Conservation (phyloP, 176 grass and related monocot genomes). For the Aegilops speltoides region DNA sequence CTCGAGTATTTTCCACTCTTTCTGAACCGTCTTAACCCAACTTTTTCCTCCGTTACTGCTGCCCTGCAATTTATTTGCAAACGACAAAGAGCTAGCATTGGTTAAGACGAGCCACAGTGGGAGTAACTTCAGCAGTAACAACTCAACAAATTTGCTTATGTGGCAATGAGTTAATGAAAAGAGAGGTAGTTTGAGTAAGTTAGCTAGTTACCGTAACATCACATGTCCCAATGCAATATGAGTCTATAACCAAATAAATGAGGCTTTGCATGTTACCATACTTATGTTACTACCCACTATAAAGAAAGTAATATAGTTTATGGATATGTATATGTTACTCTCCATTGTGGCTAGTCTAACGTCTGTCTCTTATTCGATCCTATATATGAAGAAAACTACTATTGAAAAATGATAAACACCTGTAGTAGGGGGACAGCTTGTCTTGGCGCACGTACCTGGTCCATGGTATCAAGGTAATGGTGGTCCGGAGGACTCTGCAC, state of each 20-base stretch:
- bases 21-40: background rate
- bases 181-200: too few species aligned
- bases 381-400: background rate
- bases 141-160: too few species aligned
- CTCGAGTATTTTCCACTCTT: conserved; percentile 3
- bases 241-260: too few species aligned
- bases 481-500: background rate
- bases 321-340: too few species aligned
- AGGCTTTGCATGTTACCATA: too few species aligned
- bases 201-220: too few species aligned
- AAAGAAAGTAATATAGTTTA: too few species aligned
- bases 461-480: background rate
- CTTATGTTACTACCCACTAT: too few species aligned
- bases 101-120: background rate
- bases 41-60: background rate
- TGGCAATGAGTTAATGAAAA: too few species aligned
- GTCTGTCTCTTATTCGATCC: background rate
- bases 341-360: background rate
- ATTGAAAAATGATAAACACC: background rate
- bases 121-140: too few species aligned
- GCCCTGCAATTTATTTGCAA: background rate
- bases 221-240: too few species aligned
- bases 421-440: background rate
- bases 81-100: background rate
- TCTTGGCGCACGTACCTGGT: background rate